Conservation (phyloP, 768 basidiomycete species). For the Suillus cothurnatus region DNA sequence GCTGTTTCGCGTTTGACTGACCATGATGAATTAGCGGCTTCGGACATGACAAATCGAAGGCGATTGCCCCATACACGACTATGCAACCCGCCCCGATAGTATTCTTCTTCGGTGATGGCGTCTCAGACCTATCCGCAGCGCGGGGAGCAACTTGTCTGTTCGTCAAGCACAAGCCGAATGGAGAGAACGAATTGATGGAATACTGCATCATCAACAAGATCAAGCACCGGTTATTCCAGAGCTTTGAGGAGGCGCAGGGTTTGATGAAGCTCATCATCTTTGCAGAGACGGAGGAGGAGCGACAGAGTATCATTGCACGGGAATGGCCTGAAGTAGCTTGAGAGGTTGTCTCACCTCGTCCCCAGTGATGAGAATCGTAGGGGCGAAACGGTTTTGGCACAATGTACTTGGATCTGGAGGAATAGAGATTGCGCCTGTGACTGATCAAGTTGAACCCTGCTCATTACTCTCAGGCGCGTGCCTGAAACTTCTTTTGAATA, state of each 20-base stretch:
- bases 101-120: constrained; percentile 98
- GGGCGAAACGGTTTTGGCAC: background rate
- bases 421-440: background rate
- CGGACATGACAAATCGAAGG: constrained; percentile 96
- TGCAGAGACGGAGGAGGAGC: constrained; percentile 58
- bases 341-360: background rate
- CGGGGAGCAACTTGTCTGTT: constrained; percentile 93
- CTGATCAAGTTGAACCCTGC: background rate
- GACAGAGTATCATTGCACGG: constrained; percentile 2
- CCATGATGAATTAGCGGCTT: constrained; percentile 54
- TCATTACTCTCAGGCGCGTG: background rate
- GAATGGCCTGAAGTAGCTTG: constrained; percentile 8
- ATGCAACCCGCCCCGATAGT: constrained; percentile 72
- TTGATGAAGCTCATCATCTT: constrained; percentile 70
- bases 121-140: constrained; percentile 94
- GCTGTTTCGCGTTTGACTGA: background rate
- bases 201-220: constrained; percentile 84
- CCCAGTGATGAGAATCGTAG: background rate
- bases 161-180: constrained; percentile 77
- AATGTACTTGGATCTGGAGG: background rate
- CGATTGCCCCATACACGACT: constrained; percentile 87
- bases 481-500: background rate
- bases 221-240: constrained; percentile 73
- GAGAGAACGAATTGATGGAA: constrained; percentile 83
- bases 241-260: constrained; percentile 64